These are phyloP conservation scores for Fraxinus baroniana DNA, from an alignment of 305 asterid species.

Conservation along the genomic window DNA sequence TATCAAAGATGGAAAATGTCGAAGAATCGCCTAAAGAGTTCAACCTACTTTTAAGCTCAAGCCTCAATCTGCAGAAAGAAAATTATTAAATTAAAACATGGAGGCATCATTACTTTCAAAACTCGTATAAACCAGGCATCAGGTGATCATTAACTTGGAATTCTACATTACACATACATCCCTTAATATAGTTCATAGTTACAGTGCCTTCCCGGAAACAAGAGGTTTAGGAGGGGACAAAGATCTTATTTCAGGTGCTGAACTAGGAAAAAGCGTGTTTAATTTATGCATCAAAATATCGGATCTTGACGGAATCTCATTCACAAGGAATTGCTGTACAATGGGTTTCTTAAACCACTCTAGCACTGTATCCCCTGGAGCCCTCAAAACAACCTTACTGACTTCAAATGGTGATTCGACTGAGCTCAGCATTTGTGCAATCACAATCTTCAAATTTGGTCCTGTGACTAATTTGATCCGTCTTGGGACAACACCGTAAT, in stretches of 20 bases:
- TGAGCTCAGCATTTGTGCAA: conserved; percentile 76
- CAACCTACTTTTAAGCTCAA: not conserved
- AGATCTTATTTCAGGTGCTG: conserved; percentile 96
- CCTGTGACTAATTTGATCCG: conserved; percentile 91
- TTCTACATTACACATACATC: conserved; percentile 8
- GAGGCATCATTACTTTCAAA: not conserved
- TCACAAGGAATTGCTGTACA: conserved; percentile 88
- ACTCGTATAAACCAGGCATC: not conserved
- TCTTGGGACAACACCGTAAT: conserved; percentile 93
- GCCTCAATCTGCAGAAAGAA: not conserved
- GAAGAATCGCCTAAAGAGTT: not conserved
- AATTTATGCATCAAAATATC: conserved; percentile 97
- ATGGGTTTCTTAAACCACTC: conserved; percentile 99
- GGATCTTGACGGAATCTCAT: conserved; percentile 94
- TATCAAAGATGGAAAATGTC: not conserved
- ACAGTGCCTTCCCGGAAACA: conserved; percentile 22
- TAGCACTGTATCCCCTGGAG: conserved; percentile 87
- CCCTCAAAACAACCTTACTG: conserved; percentile 92
- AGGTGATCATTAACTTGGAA: not conserved
- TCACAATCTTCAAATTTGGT: conserved; percentile 82
- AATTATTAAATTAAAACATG: not conserved
- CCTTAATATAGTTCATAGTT: conserved; percentile 2
- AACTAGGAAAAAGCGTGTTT: conserved; percentile 78
- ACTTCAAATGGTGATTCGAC: conserved; percentile 96
- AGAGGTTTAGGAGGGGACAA: conserved; percentile 82